A percentile compares a stretch with the other conserved stretches of the same genome.
phyloP scores from a whole-genome alignment of 2,329 filamentous ascomycete genomes.

The Dendrostoma leiphaemia region DNA sequence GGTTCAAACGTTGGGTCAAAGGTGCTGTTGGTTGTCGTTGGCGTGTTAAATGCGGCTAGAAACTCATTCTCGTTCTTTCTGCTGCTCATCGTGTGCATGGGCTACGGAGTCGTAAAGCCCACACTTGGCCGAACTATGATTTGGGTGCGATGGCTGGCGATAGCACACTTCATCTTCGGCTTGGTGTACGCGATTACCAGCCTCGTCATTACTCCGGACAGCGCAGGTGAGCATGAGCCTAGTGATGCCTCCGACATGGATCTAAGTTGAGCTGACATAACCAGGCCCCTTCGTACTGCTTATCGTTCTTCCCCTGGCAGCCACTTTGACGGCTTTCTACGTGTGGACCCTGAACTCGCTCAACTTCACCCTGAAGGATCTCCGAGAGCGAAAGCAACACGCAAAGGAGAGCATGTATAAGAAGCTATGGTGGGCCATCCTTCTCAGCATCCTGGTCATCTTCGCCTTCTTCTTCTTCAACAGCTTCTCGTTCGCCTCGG shows the following conservation, averaged over 20 bases:
- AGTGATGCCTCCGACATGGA: not conserved
- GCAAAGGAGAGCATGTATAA: slow-evolving; percentile 96
- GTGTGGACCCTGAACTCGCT: slow-evolving; percentile 98
- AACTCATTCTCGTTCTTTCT: slow-evolving; percentile 99
- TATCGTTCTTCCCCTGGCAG: slow-evolving; percentile 88
- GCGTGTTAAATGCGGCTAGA: slow-evolving; percentile 84
- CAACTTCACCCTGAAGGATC: slow-evolving; percentile 91
- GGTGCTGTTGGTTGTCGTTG: slow-evolving; percentile 85
- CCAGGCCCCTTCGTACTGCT: slow-evolving; percentile 83
- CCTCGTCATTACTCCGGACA: slow-evolving; percentile 84
- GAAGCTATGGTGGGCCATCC: slow-evolving; percentile 97
- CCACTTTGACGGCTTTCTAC: slow-evolving; percentile 92
- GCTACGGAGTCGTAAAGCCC: slow-evolving; percentile 95
- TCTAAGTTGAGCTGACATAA: not conserved
- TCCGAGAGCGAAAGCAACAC: slow-evolving; percentile 91
- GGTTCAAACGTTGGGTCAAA: slow-evolving; percentile 82
- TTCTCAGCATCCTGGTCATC: slow-evolving; percentile 88
- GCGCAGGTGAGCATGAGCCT: slow-evolving; percentile 55
- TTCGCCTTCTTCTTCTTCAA: slow-evolving; percentile 99
- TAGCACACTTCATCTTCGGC: slow-evolving; percentile 92
- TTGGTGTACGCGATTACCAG: slow-evolving; percentile 90
- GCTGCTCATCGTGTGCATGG: slow-evolving; percentile 97
- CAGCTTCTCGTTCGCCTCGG: slow-evolving; percentile 89
- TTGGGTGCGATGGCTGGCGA: slow-evolving; percentile 85
- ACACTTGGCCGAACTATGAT: slow-evolving; percentile 92